Conservation (phyloP, 2,329 filamentous ascomycete genomes). For the Colletotrichum plurivorum region DNA sequence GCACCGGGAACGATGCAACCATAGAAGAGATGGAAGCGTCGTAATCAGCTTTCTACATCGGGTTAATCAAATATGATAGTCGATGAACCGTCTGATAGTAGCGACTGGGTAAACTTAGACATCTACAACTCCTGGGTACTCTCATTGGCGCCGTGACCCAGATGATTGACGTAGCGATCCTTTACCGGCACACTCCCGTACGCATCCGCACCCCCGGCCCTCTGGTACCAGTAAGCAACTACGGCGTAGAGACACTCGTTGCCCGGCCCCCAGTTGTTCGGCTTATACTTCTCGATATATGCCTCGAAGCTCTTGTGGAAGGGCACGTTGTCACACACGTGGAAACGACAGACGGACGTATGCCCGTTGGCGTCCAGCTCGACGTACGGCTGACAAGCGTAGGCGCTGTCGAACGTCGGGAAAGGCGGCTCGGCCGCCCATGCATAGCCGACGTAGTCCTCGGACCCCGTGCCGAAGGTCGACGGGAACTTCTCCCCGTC, state of each 20-base stretch:
- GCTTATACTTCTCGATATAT: constrained; percentile 37
- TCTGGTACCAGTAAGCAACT: constrained; percentile 37
- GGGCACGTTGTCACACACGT: constrained; percentile 35
- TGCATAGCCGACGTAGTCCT: constrained; percentile 36
- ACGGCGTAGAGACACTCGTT: constrained; percentile 31
- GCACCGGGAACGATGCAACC: background rate
- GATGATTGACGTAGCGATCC: constrained; percentile 17
- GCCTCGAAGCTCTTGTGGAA: constrained; percentile 35
- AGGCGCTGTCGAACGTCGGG: constrained; percentile 32
- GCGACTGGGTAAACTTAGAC: background rate
- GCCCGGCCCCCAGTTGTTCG: constrained; percentile 27
- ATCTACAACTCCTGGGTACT: background rate
- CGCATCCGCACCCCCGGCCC: constrained; percentile 12
- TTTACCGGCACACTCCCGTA: constrained; percentile 22
- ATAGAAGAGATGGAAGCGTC: background rate
- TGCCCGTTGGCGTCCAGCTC: constrained; percentile 36
- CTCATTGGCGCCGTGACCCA: background rate
- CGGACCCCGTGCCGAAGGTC: constrained; percentile 33
- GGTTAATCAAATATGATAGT: background rate
- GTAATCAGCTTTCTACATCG: background rate
- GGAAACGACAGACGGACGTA: constrained; percentile 36
- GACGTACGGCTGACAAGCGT: constrained; percentile 30
- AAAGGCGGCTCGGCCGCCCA: constrained; percentile 38
- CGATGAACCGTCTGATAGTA: background rate
- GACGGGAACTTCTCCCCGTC: constrained; percentile 37